Percentiles rank a stretch among this genome's conserved stretches.
phyloP scores from a whole-genome alignment of 345 rosid genomes.

The Melaleuca alternifolia region DNA sequence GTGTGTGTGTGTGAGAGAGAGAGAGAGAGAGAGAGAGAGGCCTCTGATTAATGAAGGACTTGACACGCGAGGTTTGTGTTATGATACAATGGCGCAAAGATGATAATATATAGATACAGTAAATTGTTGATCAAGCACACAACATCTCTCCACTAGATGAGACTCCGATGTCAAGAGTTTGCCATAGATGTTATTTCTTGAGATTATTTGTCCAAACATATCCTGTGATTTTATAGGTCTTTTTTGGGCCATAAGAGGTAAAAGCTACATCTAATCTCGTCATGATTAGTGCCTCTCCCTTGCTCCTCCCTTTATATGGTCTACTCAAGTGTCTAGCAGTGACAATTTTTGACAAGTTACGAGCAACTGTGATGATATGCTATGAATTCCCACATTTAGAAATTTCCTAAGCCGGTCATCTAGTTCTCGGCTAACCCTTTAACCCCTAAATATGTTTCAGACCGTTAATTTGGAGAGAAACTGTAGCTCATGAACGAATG shows the following conservation, averaged over 20 bases:
- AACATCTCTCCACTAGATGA: background rate
- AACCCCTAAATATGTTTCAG: background rate
- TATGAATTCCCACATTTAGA: background rate
- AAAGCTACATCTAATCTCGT: background rate
- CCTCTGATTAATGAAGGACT: background rate
- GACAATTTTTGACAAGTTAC: background rate
- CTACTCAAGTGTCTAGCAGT: background rate
- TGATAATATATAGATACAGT: no score
- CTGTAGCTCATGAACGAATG: background rate
- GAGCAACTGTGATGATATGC: background rate
- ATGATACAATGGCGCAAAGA: background rate
- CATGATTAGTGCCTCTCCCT: background rate
- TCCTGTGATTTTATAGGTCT: background rate
- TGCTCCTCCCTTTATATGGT: background rate
- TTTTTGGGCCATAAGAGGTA: background rate
- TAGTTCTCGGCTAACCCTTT: background rate
- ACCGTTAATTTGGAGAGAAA: background rate
- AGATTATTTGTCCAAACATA: background rate
- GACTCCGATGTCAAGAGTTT: background rate
- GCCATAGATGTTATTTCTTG: background rate
- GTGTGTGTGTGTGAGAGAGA: background rate
- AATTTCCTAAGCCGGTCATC: background rate
- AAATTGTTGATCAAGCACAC: background rate
- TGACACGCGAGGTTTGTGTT: background rate
- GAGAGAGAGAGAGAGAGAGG: background rate